phyloP scores from a whole-genome alignment of 2,329 filamentous ascomycete species.

The Dactylellina cionopaga region DNA sequence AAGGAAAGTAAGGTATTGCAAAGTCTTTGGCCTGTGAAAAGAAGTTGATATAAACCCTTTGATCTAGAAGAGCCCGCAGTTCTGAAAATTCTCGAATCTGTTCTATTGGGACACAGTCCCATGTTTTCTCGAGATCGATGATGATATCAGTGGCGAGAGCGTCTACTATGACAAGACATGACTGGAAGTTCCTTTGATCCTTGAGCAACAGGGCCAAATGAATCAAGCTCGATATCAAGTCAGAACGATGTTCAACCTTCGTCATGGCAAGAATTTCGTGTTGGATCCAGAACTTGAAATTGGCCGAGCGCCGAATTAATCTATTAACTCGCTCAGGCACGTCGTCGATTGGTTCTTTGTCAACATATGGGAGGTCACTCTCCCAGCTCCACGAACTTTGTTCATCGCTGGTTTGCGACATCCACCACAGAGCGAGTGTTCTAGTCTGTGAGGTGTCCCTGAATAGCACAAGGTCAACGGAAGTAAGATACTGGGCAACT shows the following conservation, averaged over 20 bases:
- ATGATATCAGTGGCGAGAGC: constrained; percentile 29
- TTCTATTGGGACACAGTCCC: constrained; percentile 36
- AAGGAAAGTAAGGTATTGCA: constrained; percentile 47
- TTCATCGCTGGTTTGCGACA: constrained; percentile 30
- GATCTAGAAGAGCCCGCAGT: constrained; percentile 29
- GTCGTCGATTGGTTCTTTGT: neutral
- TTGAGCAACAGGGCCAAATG: constrained; percentile 24
- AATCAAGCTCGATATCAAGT: constrained; percentile 44
- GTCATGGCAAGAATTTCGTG: constrained; percentile 40
- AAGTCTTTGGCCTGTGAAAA: constrained; percentile 43
- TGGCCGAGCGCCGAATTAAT: constrained; percentile 31
- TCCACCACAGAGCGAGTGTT: constrained; percentile 36
- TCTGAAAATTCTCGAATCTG: constrained; percentile 45
- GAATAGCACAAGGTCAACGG: constrained; percentile 47
- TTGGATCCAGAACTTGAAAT: constrained; percentile 50
- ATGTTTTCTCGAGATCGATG: constrained; percentile 43
- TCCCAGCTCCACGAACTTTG: constrained; percentile 42
- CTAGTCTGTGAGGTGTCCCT: constrained; percentile 42
- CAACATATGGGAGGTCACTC: constrained; percentile 28
- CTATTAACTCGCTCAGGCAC: constrained; percentile 29
- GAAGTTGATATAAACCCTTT: constrained; percentile 18
- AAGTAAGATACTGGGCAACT: constrained; percentile 45
- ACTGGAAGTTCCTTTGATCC: constrained; percentile 46
- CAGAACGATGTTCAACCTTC: constrained; percentile 37
- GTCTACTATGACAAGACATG: constrained; percentile 41